Evolutionary conservation across 2,329 filamentous ascomycete genomes (phyloP).

Genomic region (Talaromyces sp.): DNA sequence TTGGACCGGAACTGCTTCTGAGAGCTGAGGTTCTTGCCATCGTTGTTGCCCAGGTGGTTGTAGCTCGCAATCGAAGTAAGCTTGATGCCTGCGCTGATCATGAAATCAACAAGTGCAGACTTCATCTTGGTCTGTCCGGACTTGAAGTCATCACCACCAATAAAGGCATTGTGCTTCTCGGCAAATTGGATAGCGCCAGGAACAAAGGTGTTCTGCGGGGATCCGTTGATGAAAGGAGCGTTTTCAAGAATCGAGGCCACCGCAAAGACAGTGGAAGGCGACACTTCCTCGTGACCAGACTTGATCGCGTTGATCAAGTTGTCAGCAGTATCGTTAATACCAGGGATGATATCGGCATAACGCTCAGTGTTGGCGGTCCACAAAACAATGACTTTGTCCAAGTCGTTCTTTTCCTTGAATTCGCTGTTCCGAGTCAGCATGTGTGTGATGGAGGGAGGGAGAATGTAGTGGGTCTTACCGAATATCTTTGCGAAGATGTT

Average conservation of each 20-base stretch:
- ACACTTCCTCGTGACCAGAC: conserved; percentile 80
- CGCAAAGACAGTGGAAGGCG: conserved; percentile 92
- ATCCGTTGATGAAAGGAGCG: conserved; percentile 96
- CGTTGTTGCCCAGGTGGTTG: conserved; percentile 99
- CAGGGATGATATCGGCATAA: conserved; percentile 79
- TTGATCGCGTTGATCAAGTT: conserved; percentile 88
- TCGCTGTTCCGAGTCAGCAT: conserved; percentile 48
- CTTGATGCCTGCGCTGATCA: conserved; percentile 98
- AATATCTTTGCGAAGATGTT: conserved; percentile 89
- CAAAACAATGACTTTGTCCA: conserved; percentile 95
- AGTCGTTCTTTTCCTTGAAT: conserved; percentile 78
- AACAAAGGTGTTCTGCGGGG: conserved; percentile 98
- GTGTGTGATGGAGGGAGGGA: background rate
- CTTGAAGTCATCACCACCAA: conserved; percentile 99
- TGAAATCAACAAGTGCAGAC: conserved; percentile 94
- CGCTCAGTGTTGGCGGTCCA: conserved; percentile 99
- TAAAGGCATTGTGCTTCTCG: conserved; percentile 80
- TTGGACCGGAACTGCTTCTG: conserved; percentile 99
- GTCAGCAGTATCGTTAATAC: conserved; percentile 94
- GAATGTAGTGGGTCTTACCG: conserved; percentile 46
- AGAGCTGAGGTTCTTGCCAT: conserved; percentile 96
- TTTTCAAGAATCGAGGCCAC: conserved; percentile 89
- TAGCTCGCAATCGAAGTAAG: conserved; percentile 97
- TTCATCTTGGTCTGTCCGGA: conserved; percentile 99
- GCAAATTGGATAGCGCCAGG: conserved; percentile 87